Evolutionary conservation across 495 filamentous ascomycete genomes (phyloP), one percentile per base, ranked within the genome.

Genomic region (Endocarpon pusillum): DNA sequence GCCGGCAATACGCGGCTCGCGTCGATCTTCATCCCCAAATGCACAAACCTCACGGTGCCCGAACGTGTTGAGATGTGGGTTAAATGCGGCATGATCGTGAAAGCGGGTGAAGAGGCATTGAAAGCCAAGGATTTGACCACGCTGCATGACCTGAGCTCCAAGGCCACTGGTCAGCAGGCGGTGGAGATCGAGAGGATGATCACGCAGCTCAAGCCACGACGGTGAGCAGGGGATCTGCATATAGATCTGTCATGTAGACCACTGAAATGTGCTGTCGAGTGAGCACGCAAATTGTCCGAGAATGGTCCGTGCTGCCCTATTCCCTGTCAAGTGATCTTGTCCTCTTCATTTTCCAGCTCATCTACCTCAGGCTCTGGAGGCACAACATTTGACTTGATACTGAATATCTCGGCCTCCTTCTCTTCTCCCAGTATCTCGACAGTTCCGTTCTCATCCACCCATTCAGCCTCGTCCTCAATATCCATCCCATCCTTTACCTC

Each of bases 1-100:
- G 91, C 89, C 4, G 87, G 91, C 33, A 96, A 97, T 50, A 76
- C 81, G 16, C 80, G 84, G 35, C 61, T 92, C 3, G 91, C 91
- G 4, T 69, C 76, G 2, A 41, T 66, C 3, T 97, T 94, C 49
- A 71, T 96, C 31, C 78, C 83, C 7, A 97, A 96, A 56, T 93
- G 86, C 57, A 72, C 70, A 30, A 56, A 56, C 25, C 42, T 76
- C 26, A 59, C 66, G 15, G 58, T 67, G 7, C 64, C 69, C 32
- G 78, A 84, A 37, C 61, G 76, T 21, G 73, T 94, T 34, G 75
- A 81, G 46, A 94, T 94, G 89, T 96, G 82, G 70, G 71, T 91
- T 42, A 93, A 92, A 57, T 96, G 91, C 52, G 86, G 85, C 17
- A 72, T 91, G 72, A 64, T 85, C 19, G 71, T 78, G 16, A 83